Evolutionary conservation across 2,329 filamentous ascomycete genomes (phyloP), one percentile per base, ranked within the genome.

Genomic region (Aspergillus alliaceus): DNA sequence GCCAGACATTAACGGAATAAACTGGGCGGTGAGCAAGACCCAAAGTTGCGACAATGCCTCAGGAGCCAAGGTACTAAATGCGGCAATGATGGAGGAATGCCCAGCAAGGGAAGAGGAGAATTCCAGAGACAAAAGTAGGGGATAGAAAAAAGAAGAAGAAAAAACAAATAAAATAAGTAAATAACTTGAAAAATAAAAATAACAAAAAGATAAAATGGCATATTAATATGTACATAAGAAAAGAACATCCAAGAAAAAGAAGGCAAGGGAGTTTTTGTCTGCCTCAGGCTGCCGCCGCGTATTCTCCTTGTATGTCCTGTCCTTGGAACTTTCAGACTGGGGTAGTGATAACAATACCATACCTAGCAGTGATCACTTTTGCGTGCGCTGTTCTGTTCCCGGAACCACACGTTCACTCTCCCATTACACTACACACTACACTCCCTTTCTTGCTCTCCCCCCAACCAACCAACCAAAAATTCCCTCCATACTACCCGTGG

Each of bases 401-500:
- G 40, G 40, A 44, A 44, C 40, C 40, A 44, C 40, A 27, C 39
- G 22, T 14, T 25, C 32, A 35, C 40, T 29, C 40, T 27, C 25
- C 11, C 9, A 20, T 32, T 50, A 37, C 42, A 46, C 48, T 51
- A 37, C 25, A n/a, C 20, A 42, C 15, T 47, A 40, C 37, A 44
- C 40, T 60, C 51, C 46, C 57, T 51, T 34, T 51, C 51, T 39
- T 37, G 22, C 57, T 44, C n/a, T 54, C 61, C 60, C 62, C 64
- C 53, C 46, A 54, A 56, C 53, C 57, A 62, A 55, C 62, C 62
- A 64, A 64, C 62, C 60, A 64, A 57, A 59, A 56, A 51, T 44
- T 52, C 57, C 51, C 54, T 54, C 56, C 61, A 61, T 66, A 62
- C 56, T 61, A 59, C 56, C 60, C 60, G 60, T 60, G 58, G 54